These are phyloP conservation scores for Blastocystis sp. DNA, from an alignment of 352 stramenopile genomes.

Conservation along the genomic window DNA sequence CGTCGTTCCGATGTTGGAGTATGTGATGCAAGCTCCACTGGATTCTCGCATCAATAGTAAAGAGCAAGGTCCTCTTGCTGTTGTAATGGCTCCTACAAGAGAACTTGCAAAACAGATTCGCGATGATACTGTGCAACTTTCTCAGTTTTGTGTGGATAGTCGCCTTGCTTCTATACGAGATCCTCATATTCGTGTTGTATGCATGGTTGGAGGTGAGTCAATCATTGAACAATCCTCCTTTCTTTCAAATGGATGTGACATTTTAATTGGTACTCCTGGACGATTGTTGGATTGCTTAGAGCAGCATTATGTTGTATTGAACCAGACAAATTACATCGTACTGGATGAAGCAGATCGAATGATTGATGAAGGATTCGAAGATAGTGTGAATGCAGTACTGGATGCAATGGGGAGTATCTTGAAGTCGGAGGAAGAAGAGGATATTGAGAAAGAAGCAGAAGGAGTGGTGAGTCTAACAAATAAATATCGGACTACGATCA, in stretches of 20 bases:
- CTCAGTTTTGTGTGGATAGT: slow-evolving; percentile 69
- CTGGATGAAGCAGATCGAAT: slow-evolving; percentile 97
- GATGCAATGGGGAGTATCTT: slow-evolving; percentile 90
- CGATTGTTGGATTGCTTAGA: slow-evolving; percentile 94
- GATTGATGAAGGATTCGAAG: slow-evolving; percentile 91
- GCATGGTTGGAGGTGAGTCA: slow-evolving; percentile 54
- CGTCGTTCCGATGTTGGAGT: slow-evolving; percentile 86
- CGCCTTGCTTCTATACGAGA: slow-evolving; percentile 67
- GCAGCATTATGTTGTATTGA: slow-evolving; percentile 92
- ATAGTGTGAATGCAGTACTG: slow-evolving; percentile 87
- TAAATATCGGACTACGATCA: slow-evolving; percentile 49
- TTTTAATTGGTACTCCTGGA: slow-evolving; percentile 95
- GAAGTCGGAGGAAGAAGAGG: slow-evolving; percentile 89
- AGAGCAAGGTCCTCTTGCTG: slow-evolving; percentile 86
- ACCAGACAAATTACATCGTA: slow-evolving; percentile 95
- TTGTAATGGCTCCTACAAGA: slow-evolving; percentile 96
- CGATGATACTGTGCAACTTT: slow-evolving; percentile 84
- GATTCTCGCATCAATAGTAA: slow-evolving; percentile 73
- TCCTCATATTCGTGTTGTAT: background rate
- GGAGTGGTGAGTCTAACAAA: slow-evolving; percentile 54
- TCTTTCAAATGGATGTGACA: slow-evolving; percentile 77
- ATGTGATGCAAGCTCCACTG: slow-evolving; percentile 81
- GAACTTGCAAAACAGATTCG: slow-evolving; percentile 94
- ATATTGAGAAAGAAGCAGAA: slow-evolving; percentile 85
- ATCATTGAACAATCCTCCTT: slow-evolving; percentile 29